Percentiles rank a stretch among this genome's conserved stretches.
These are phyloP conservation scores for Leucoagaricus sp. DNA, from an alignment of 1,284 basidiomycete species.

Conservation along the genomic window DNA sequence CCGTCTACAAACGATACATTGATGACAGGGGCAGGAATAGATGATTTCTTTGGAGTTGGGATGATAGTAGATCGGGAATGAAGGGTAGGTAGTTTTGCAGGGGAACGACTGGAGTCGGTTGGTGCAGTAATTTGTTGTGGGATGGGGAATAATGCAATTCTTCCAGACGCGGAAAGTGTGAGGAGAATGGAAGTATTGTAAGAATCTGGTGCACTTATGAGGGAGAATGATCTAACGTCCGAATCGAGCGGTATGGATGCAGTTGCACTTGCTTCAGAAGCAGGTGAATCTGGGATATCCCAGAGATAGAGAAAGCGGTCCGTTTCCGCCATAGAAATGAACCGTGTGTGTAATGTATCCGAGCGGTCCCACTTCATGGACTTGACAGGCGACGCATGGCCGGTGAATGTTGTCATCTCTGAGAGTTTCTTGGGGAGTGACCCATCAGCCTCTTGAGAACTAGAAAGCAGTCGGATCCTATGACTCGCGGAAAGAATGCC, in stretches of 20 bases:
- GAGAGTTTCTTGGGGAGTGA: constrained; percentile 41
- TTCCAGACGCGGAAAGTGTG: constrained; percentile 66
- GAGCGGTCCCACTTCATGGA: constrained; percentile 52
- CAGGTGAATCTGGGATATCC: constrained; percentile 46
- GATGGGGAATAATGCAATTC: constrained; percentile 64
- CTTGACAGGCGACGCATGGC: constrained; percentile 63
- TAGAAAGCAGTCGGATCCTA: constrained; percentile 55
- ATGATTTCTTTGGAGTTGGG: constrained; percentile 40
- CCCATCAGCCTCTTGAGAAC: constrained; percentile 23
- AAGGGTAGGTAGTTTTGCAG: constrained; percentile 51
- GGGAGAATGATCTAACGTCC: constrained; percentile 56
- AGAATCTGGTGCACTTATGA: constrained; percentile 36
- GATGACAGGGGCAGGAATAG: constrained; percentile 44
- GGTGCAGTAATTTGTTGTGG: constrained; percentile 48
- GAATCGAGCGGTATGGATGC: constrained; percentile 72
- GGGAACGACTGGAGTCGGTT: constrained; percentile 34
- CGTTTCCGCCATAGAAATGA: constrained; percentile 72
- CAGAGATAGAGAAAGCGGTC: constrained; percentile 78
- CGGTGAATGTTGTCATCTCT: constrained; percentile 57
- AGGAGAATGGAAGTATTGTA: constrained; percentile 47
- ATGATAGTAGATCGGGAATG: constrained; percentile 50
- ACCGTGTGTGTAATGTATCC: constrained; percentile 42
- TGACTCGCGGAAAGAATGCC: constrained; percentile 62
- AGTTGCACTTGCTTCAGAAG: constrained; percentile 54
- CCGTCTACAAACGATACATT: constrained; percentile 47